These are phyloP conservation scores for Blastocystis hominis DNA, from an alignment of 352 stramenopile species.

Conservation along the genomic window DNA sequence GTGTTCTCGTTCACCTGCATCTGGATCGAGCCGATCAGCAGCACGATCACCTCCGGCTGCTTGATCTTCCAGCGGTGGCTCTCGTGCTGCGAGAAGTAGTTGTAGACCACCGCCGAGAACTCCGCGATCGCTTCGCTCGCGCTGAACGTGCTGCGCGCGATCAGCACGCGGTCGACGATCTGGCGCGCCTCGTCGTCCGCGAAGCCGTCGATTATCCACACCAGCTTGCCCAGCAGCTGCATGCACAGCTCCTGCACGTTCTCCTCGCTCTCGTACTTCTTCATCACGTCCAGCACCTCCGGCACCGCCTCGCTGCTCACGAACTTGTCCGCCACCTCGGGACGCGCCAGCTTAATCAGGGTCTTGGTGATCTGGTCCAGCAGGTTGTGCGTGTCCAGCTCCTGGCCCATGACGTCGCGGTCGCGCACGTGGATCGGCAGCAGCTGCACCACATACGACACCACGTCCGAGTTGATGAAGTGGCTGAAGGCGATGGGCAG, in stretches of 20 bases:
- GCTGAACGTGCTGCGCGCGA: conserved; percentile 23
- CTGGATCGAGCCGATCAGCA: neutral
- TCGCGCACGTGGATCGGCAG: conserved; percentile 36
- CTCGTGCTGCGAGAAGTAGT: conserved; percentile 31
- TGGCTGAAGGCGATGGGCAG: conserved; percentile 23
- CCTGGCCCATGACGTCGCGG: neutral
- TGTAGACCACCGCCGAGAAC: conserved; percentile 1
- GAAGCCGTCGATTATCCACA: conserved; percentile 51
- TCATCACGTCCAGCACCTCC: conserved; percentile 43
- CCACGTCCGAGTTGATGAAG: conserved; percentile 43
- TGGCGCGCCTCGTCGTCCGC: conserved; percentile 4
- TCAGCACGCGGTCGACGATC: conserved; percentile 24
- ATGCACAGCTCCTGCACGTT: conserved; percentile 37
- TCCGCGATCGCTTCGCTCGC: conserved; percentile 4
- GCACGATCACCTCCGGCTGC: conserved; percentile 24
- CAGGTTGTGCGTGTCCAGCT: neutral
- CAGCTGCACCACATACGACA: conserved; percentile 43
- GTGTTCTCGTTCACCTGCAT: neutral
- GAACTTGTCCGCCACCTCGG: conserved; percentile 35
- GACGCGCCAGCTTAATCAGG: conserved; percentile 33
- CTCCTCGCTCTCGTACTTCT: conserved; percentile 53
- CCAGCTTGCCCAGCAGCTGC: conserved; percentile 48
- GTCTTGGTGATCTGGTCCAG: conserved; percentile 32
- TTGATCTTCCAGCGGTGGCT: conserved; percentile 27
- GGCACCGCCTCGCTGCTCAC: conserved; percentile 42